These are phyloP conservation scores for Xylaria sp. DNA, from an alignment of 2,329 filamentous ascomycete genomes.

Conservation along the genomic window DNA sequence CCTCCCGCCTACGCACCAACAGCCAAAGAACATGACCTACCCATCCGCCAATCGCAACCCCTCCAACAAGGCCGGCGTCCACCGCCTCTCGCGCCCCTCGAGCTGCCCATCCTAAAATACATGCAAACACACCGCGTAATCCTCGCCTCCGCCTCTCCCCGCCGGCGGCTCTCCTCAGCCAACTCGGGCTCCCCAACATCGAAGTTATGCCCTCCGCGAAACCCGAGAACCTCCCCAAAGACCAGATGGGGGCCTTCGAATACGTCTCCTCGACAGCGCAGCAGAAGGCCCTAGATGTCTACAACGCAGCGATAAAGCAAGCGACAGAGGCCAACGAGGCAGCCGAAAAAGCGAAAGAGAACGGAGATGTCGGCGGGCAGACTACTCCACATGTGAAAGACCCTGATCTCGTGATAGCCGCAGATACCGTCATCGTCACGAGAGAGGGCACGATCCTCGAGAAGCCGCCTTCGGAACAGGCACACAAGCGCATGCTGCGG, in stretches of 20 bases:
- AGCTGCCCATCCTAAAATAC: slow-evolving; percentile 78
- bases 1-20: slow-evolving; percentile 54
- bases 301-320: slow-evolving; percentile 49
- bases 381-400: slow-evolving; percentile 57
- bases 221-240: slow-evolving; percentile 85
- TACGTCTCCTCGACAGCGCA: slow-evolving; percentile 89
- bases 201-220: slow-evolving; percentile 84
- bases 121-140: slow-evolving; percentile 83
- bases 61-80: slow-evolving; percentile 36
- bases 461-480: slow-evolving; percentile 82
- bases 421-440: slow-evolving; percentile 88
- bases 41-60: slow-evolving; percentile 27
- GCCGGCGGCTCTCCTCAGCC: slow-evolving; percentile 81
- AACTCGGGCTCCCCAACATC: slow-evolving; percentile 81
- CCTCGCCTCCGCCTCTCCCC: slow-evolving; percentile 87
- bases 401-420: slow-evolving; percentile 83
- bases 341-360: slow-evolving; percentile 40
- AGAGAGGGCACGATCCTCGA: slow-evolving; percentile 80
- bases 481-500: slow-evolving; percentile 85
- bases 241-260: slow-evolving; percentile 75
- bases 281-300: slow-evolving; percentile 81
- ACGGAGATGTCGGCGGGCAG: slow-evolving; percentile 38
- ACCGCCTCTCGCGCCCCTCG: slow-evolving; percentile 62
- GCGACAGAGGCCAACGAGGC: slow-evolving; percentile 39
- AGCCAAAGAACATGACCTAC: slow-evolving; percentile 46